Conservation (phyloP, 2,329 filamentous ascomycete genomes). For the Biscogniauxia mediterranea region DNA sequence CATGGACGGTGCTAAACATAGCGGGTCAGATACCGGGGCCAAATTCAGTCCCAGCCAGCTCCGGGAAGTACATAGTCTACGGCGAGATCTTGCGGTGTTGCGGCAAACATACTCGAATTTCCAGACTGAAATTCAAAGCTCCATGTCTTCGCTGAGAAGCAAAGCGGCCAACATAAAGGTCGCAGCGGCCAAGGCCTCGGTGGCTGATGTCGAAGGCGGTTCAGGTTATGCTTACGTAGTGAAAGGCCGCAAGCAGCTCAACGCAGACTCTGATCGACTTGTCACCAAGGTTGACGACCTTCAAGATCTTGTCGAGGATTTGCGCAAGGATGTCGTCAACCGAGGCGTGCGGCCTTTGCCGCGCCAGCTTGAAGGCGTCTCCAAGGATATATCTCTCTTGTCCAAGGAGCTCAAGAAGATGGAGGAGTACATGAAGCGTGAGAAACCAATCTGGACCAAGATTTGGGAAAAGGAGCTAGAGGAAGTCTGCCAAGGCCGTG, state of each 20-base stretch:
- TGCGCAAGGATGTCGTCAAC: constrained; percentile 93
- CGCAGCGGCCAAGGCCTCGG: constrained; percentile 65
- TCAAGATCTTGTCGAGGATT: constrained; percentile 94
- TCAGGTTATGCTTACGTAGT: constrained; percentile 85
- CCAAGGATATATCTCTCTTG: constrained; percentile 80
- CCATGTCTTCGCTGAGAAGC: constrained; percentile 77
- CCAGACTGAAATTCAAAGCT: constrained; percentile 80
- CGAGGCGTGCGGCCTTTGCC: constrained; percentile 90
- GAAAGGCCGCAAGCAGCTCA: constrained; percentile 81
- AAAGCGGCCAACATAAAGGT: constrained; percentile 82
- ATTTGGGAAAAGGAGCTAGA: constrained; percentile 99
- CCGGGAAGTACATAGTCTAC: constrained; percentile 75
- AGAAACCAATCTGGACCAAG: constrained; percentile 98
- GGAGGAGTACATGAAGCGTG: constrained; percentile 84
- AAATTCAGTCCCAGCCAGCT: constrained; percentile 62
- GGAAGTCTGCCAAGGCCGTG: constrained; percentile 91
- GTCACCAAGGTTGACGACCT: constrained; percentile 92
- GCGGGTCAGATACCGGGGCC: constrained; percentile 28
- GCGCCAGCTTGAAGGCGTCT: constrained; percentile 82
- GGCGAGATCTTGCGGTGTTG: constrained; percentile 85
- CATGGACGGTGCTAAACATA: constrained; percentile 51
- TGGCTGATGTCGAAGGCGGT: constrained; percentile 72
- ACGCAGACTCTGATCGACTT: constrained; percentile 82
- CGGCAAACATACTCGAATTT: constrained; percentile 93
- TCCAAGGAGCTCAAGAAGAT: constrained; percentile 89